phyloP scores from a whole-genome alignment of 2,329 filamentous ascomycete genomes.

The Ceratocystis cacaofunesta region DNA sequence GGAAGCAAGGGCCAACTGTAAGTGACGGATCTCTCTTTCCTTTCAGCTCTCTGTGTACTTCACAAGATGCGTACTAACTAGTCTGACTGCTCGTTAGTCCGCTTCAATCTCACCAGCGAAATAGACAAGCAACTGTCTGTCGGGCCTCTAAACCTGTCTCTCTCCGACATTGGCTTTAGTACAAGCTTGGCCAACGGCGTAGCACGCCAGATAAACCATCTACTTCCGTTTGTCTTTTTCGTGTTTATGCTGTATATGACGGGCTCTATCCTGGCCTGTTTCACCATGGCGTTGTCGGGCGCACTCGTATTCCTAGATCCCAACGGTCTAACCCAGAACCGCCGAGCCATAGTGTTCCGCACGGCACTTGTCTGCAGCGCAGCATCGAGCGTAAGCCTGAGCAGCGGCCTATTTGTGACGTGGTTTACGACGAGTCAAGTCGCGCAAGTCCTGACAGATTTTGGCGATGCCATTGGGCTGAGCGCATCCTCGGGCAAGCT shows the following conservation, averaged over 20 bases:
- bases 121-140: conserved; percentile 32
- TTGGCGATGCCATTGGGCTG: conserved; percentile 32
- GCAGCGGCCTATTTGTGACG: conserved; percentile 30
- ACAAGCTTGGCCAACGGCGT: conserved; percentile 24
- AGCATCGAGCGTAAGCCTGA: conserved; percentile 26
- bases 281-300: conserved; percentile 26
- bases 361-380: conserved; percentile 27
- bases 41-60: neutral
- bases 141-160: conserved; percentile 32
- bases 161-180: conserved; percentile 33
- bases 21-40: conserved; percentile 17
- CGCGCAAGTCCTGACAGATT: conserved; percentile 29
- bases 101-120: conserved; percentile 33
- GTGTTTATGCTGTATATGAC: conserved; percentile 36
- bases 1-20: conserved; percentile 27
- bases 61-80: neutral
- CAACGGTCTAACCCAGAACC: neutral
- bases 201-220: conserved; percentile 32
- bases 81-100: conserved; percentile 19
- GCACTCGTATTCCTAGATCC: conserved; percentile 9
- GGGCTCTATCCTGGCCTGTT: conserved; percentile 28
- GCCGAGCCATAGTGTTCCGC: neutral
- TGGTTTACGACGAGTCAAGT: conserved; percentile 30
- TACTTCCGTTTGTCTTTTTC: conserved; percentile 35
- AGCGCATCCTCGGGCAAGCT: conserved; percentile 29